Evolutionary conservation across 1,284 basidiomycete genomes (phyloP).

Genomic region (Puccinia polysora): DNA sequence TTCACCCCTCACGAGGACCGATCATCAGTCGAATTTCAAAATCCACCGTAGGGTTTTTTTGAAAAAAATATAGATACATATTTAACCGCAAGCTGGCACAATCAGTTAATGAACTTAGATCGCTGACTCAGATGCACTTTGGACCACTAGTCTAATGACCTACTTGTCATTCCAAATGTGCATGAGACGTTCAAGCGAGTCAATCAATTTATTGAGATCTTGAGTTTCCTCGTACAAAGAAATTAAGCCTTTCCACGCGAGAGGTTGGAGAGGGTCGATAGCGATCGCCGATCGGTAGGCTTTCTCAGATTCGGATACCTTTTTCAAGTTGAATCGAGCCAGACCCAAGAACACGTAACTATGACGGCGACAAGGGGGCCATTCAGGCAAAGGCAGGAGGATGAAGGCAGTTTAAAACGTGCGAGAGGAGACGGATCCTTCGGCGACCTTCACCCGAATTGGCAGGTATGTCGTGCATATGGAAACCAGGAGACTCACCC

Average conservation of each 20-base stretch:
- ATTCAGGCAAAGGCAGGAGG: too few relatives aligned
- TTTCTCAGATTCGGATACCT: slow-evolving; percentile 12
- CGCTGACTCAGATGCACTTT: not conserved
- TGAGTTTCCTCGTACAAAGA: slow-evolving; percentile 24
- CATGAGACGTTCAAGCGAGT: slow-evolving; percentile 1
- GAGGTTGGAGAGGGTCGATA: slow-evolving; percentile 27
- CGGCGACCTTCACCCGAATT: too few relatives aligned
- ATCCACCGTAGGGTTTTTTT: not conserved
- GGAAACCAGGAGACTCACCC: slow-evolving; percentile 19
- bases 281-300: slow-evolving; percentile 34
- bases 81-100: not conserved
- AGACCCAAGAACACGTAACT: slow-evolving; percentile 39
- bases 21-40: not conserved
- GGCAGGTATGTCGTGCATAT: too few relatives aligned
- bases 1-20: slow-evolving; percentile 8
- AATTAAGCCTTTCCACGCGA: slow-evolving; percentile 38
- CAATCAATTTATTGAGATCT: slow-evolving; percentile 5
- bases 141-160: not conserved
- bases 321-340: slow-evolving; percentile 28
- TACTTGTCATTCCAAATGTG: slow-evolving; percentile 41
- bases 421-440: too few relatives aligned
- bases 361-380: too few relatives aligned
- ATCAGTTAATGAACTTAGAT: not conserved
- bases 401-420: not conserved
- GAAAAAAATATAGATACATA: not conserved